Evolutionary conservation across 1,284 basidiomycete genomes (phyloP).

Genomic region (Austroboletus rostrupii): DNA sequence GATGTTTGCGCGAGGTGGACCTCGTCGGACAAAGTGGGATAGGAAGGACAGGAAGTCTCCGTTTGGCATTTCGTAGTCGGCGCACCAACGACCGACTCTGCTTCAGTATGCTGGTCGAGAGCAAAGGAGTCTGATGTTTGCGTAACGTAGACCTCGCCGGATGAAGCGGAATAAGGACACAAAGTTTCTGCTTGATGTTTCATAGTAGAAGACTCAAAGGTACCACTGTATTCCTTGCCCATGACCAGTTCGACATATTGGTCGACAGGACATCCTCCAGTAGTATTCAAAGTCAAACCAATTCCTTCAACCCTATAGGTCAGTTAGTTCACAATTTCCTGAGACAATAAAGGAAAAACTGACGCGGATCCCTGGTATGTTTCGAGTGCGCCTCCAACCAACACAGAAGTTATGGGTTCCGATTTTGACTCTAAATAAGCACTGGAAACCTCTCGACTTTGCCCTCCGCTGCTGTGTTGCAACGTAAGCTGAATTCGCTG

Average conservation of each 20-base stretch:
- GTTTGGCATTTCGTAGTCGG: too few species aligned
- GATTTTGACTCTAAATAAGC: not conserved
- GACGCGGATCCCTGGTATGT: too few species aligned
- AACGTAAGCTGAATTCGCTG: not conserved
- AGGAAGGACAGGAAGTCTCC: too few species aligned
- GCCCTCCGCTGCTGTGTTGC: not conserved
- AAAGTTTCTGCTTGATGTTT: not conserved
- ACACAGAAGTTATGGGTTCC: not conserved
- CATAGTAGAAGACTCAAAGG: not conserved
- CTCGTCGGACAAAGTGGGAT: too few species aligned
- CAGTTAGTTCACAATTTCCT: not conserved
- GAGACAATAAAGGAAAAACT: too few species aligned
- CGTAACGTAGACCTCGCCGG: not conserved
- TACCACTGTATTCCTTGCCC: not conserved
- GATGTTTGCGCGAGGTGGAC: too few species aligned
- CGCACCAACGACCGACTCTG: too few species aligned
- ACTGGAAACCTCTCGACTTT: not conserved
- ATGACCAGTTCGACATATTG: not conserved
- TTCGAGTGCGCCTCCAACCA: not conserved
- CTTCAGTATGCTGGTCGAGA: too few species aligned
- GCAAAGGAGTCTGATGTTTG: not conserved
- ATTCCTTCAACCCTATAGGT: constrained; percentile 3
- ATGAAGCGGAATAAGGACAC: not conserved
- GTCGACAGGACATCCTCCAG: not conserved
- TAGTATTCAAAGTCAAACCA: not conserved